Base-by-base conservation (phyloP, 164 flowering plant genomes). In the Vitis amurensis region DNA sequence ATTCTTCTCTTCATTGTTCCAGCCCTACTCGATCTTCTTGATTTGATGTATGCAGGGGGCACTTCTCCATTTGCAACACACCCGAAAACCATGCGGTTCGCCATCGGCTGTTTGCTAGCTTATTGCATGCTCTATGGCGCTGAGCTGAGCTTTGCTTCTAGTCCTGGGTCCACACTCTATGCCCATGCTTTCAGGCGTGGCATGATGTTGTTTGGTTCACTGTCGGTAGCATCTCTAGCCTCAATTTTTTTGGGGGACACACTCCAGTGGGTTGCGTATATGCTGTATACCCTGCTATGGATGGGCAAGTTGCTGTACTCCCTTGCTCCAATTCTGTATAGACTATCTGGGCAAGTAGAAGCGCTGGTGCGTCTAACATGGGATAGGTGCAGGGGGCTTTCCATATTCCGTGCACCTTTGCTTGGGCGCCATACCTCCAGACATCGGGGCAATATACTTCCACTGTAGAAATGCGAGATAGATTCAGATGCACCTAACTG, bases 41-140 rank as follows among this genome's bases (percentile, higher is more conserved):
- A 64, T 12, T 10, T 49, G 19, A 17, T 19, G 55, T 64, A 64
- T 23, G 31, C 50, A 19, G 67, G 56, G 12, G 50, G 27, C 12
- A 2, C 9, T 16, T 50, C 67, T 19, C 67, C 67, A 17, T 64
- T 64, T 11, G 56, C 17, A 3, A 64, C 67, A 3, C 55, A 64
- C 55, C 67, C 67, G 2, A 19, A 9, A n/a, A 50, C 56, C 11
- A 64, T 50, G 67, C 2, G 3, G 16, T 11, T 50, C 12, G 30
- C 67, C 19, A 48, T 49, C 2, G 56, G 56, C 9, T 50, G 56
- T 50, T 17, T 64, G 67, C 31, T 64, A 23, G 12, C 23, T 3
- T 64, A 64, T 50, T 50, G 67, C 37, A 16, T 64, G 11, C 4
- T 9, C 10, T 64, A 64, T 19, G 55, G n/a, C 6, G 56, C 56